These are phyloP conservation scores for Botrytis elliptica DNA, from an alignment of 2,329 filamentous ascomycete genomes.

Conservation along the genomic window DNA sequence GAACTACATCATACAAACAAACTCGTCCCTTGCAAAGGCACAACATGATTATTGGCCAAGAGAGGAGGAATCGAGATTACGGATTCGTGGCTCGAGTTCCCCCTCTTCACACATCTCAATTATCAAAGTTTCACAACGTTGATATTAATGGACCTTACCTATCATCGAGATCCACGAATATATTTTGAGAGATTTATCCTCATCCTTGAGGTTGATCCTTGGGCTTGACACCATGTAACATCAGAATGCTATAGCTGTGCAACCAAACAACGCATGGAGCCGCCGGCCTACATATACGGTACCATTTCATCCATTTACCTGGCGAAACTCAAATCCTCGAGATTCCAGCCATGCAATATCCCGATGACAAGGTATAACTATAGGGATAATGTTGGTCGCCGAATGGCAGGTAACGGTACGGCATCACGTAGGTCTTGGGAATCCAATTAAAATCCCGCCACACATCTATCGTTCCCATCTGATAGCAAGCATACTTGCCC, in stretches of 20 bases:
- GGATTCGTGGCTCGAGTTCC: not conserved
- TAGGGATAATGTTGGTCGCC: constrained; percentile 19
- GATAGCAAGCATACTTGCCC: not conserved
- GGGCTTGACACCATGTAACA: constrained; percentile 11
- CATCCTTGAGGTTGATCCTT: constrained; percentile 7
- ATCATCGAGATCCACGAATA: constrained; percentile 21
- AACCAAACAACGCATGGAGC: constrained; percentile 16
- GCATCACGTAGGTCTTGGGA: not conserved
- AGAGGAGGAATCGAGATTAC: not conserved
- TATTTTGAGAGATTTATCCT: not conserved
- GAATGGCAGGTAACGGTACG: constrained; percentile 17
- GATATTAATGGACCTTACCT: constrained; percentile 3
- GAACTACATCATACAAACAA: constrained; percentile 16
- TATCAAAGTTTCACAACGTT: constrained; percentile 2
- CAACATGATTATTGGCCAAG: constrained; percentile 13
- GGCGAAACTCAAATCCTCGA: constrained; percentile 9
- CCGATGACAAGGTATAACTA: constrained; percentile 11
- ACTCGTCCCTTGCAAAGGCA: constrained; percentile 4
- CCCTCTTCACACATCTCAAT: constrained; percentile 4
- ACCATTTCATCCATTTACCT: constrained; percentile 17
- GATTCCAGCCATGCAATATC: constrained; percentile 11
- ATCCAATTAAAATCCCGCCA: not conserved
- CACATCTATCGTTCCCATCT: constrained; percentile 8
- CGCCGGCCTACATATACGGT: constrained; percentile 19
- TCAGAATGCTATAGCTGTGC: constrained; percentile 4